Base-by-base conservation (phyloP, 441 rosid species). In the Gossypium schwendimanii region DNA sequence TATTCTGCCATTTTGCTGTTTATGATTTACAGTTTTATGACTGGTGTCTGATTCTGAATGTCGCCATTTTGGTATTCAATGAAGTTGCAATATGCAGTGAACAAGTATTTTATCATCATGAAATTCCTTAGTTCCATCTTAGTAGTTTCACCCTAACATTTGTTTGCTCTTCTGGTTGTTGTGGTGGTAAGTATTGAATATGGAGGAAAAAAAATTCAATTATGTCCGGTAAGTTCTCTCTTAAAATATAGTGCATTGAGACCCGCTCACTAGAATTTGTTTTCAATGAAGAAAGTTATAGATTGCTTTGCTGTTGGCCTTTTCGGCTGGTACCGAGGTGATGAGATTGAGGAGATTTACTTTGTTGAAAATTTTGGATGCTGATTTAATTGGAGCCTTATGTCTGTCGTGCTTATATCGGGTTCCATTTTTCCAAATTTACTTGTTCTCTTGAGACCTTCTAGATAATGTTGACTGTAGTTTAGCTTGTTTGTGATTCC, bases 131-230 rank as follows among this genome's bases (percentile, higher is more conserved):
- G 5, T 20, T 11, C 1, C 54, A 21, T 65, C 70, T 14, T 21
- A 44, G 20, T 14, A 6, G 14, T 44, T 14, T 65, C 1, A 1
- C 36, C 39, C 18, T 20, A 6, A 8, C 53, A 47, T 21, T 44
- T 64, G 54, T 53, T 64, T 44, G 7, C 28, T 66, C 41, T 47
- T 47, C n/a, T 66, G 14, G 9, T 66, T 66, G 70, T 47, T 45
- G 21, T 24, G 14, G 23, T 47, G 58, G n/a, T 66, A 49, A 66
- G 44, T n/a, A 24, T 24, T 5, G 11, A 47, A 24, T 66, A 66
- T 14, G 23, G 14, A 23, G 20, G 70, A n/a, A 18, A 21, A 20
- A 45, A 4, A 11, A 24, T 24, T 26, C 70, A 66, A 3, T 1
- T 49, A 24, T 66, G 41, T 47, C 21, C 2, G 0, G 2, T n/a